Evolutionary conservation across 2,329 filamentous ascomycete genomes (phyloP).

Genomic region (Cercospora zeae-maydis): DNA sequence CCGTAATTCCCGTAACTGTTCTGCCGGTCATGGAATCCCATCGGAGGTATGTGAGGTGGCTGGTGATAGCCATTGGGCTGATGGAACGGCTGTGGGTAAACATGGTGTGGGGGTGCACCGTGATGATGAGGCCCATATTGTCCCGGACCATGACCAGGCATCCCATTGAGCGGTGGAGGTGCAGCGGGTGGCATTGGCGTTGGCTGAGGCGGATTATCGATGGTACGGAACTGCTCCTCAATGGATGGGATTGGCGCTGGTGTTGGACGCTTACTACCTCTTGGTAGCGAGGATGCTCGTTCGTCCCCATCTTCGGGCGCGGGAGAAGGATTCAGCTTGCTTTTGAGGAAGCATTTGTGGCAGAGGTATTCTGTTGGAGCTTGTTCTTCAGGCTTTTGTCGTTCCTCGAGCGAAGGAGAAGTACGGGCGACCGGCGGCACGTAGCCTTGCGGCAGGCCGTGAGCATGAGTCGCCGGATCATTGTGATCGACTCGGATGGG

Average conservation of each 20-base stretch:
- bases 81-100: constrained; percentile 27
- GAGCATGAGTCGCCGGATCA: constrained; percentile 28
- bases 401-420: constrained; percentile 19
- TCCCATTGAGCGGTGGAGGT: constrained; percentile 18
- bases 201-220: constrained; percentile 28
- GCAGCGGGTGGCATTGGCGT: constrained; percentile 14
- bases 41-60: constrained; percentile 12
- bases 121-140: constrained; percentile 10
- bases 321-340: constrained; percentile 39
- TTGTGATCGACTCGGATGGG: constrained; percentile 14
- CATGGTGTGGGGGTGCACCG: constrained; percentile 23
- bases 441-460: constrained; percentile 26
- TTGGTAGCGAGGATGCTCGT: constrained; percentile 28
- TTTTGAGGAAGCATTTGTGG: constrained; percentile 49
- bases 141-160: constrained; percentile 18
- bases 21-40: constrained; percentile 26
- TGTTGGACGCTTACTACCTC: constrained; percentile 25
- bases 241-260: constrained; percentile 21
- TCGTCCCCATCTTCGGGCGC: constrained; percentile 31
- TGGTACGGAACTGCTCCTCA: constrained; percentile 28
- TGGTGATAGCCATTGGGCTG: constrained; percentile 28
- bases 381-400: constrained; percentile 14
- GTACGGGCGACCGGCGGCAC: constrained; percentile 23
- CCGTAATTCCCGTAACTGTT: constrained; percentile 21
- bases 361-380: constrained; percentile 39